Percentiles rank a stretch among this genome's conserved stretches.
These are phyloP conservation scores for Russula abietina DNA, from an alignment of 768 basidiomycete species.

Conservation along the genomic window DNA sequence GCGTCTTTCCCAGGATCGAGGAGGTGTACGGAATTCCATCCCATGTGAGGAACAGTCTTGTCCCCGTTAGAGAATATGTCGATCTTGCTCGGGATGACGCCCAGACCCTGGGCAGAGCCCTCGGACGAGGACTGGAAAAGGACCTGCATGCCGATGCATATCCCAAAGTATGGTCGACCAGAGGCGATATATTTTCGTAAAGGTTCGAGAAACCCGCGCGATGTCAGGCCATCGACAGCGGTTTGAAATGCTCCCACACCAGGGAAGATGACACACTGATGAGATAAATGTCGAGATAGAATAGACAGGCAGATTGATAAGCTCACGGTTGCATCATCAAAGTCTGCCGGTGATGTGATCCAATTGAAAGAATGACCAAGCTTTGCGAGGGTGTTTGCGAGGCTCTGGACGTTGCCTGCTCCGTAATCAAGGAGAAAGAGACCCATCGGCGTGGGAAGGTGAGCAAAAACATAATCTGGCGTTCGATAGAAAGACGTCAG, in stretches of 20 bases:
- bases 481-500: neutral
- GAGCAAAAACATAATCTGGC: neutral
- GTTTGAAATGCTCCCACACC: conserved; percentile 93
- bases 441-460: conserved; percentile 34
- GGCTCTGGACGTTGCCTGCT: conserved; percentile 89
- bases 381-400: conserved; percentile 82
- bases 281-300: conserved; percentile 16
- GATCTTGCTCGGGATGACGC: conserved; percentile 77
- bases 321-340: conserved; percentile 85
- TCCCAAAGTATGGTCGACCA: conserved; percentile 92
- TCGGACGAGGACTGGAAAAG: conserved; percentile 86
- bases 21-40: conserved; percentile 81
- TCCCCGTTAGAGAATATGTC: conserved; percentile 59
- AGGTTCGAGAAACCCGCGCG: conserved; percentile 72
- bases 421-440: conserved; percentile 96
- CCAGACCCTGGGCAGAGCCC: conserved; percentile 62
- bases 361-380: conserved; percentile 87
- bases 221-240: conserved; percentile 69
- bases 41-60: conserved; percentile 96
- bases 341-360: conserved; percentile 77
- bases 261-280: conserved; percentile 94
- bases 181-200: conserved; percentile 76
- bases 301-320: neutral
- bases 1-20: conserved; percentile 41
- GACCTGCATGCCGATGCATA: conserved; percentile 98